Conservation (phyloP, 2,329 filamentous ascomycete genomes). For the Cercospora berteroae region DNA sequence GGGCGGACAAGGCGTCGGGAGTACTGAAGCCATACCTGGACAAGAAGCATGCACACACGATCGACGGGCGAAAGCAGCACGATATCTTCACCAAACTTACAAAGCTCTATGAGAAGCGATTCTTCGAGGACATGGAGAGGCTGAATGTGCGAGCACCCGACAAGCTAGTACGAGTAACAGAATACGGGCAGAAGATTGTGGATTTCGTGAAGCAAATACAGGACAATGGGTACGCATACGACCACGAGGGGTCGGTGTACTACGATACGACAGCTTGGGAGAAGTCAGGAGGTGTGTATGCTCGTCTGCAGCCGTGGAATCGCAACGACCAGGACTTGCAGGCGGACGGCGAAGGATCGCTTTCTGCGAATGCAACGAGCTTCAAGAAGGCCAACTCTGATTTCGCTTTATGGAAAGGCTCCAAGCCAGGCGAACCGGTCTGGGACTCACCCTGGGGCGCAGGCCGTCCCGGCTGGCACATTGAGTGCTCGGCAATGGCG, state of each 20-base stretch:
- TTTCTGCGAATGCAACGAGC: conserved; percentile 54
- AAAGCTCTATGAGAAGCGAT: conserved; percentile 79
- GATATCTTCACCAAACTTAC: conserved; percentile 86
- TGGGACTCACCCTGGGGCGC: conserved; percentile 88
- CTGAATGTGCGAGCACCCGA: conserved; percentile 83
- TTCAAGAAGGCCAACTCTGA: conserved; percentile 76
- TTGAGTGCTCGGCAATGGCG: conserved; percentile 95
- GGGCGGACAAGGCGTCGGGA: conserved; percentile 61
- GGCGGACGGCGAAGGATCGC: conserved; percentile 84
- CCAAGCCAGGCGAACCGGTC: conserved; percentile 84
- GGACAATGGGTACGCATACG: conserved; percentile 81
- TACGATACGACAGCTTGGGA: conserved; percentile 90
- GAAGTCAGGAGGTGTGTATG: conserved; percentile 78
- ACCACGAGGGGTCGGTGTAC: conserved; percentile 72
- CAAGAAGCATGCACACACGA: conserved; percentile 54
- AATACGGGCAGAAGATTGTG: conserved; percentile 85
- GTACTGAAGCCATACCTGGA: conserved; percentile 83
- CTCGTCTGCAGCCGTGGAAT: conserved; percentile 80
- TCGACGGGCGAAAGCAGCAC: conserved; percentile 58
- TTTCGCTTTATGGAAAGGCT: conserved; percentile 92
- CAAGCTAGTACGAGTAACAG: conserved; percentile 82
- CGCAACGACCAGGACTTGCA: conserved; percentile 77
- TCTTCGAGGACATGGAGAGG: conserved; percentile 81
- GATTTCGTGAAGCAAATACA: conserved; percentile 80
- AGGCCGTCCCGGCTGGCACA: conserved; percentile 91